phyloP scores from a whole-genome alignment of 1,139 yeast species.

The Debaryomyces udenii region DNA sequence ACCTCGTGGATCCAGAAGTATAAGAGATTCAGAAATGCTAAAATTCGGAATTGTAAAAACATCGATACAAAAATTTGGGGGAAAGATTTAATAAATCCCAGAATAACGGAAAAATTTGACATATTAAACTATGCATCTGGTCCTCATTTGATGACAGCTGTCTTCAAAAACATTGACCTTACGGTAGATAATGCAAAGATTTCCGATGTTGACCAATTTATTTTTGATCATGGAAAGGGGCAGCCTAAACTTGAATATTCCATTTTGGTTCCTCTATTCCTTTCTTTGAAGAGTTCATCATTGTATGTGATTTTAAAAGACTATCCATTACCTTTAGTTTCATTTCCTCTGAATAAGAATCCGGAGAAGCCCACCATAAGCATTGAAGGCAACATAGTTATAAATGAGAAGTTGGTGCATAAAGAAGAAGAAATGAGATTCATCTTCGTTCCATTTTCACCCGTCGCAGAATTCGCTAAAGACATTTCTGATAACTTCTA shows the following conservation, averaged over 20 bases:
- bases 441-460: constrained; percentile 50
- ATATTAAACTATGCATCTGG: constrained; percentile 41
- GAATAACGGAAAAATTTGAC: constrained; percentile 36
- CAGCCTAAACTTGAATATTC: constrained; percentile 47
- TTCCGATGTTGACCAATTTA: constrained; percentile 39
- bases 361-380: constrained; percentile 31
- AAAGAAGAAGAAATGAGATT: constrained; percentile 46
- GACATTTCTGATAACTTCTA: constrained; percentile 40
- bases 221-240: constrained; percentile 39
- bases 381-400: constrained; percentile 40
- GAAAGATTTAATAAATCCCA: constrained; percentile 31
- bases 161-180: constrained; percentile 37
- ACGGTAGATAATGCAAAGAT: constrained; percentile 31
- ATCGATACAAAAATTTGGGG: constrained; percentile 40
- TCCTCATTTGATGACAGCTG: constrained; percentile 36
- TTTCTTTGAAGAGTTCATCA: constrained; percentile 34
- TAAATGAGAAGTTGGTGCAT: constrained; percentile 44
- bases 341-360: constrained; percentile 40
- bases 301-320: constrained; percentile 40
- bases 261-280: constrained; percentile 40
- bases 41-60: constrained; percentile 30
- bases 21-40: constrained; percentile 28
- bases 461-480: constrained; percentile 32
- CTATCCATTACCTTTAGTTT: constrained; percentile 45
- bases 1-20: constrained; percentile 66